A percentile compares a stretch with the other conserved stretches of the same genome.
phyloP scores from a whole-genome alignment of 1,139 yeast genomes.

The Suhomyces wounanorum region DNA sequence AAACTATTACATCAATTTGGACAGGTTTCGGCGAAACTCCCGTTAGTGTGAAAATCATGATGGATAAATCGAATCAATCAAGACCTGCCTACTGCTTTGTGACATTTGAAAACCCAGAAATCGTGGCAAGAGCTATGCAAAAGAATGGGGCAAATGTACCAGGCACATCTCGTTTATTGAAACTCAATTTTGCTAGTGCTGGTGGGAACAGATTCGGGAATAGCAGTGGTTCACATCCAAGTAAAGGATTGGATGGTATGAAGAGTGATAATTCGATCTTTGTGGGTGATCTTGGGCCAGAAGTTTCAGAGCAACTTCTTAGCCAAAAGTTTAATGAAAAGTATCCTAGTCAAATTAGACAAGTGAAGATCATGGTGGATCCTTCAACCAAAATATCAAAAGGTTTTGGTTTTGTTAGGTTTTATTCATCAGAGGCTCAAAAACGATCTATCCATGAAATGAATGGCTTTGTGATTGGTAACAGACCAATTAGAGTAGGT shows the following conservation, averaged over 20 bases:
- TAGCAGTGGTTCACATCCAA: neutral
- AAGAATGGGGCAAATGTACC: slow-evolving; percentile 75
- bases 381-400: slow-evolving; percentile 73
- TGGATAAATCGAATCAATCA: slow-evolving; percentile 49
- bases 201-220: slow-evolving; percentile 8
- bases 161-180: slow-evolving; percentile 54
- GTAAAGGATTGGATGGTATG: slow-evolving; percentile 7
- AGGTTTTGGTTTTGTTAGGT: slow-evolving; percentile 92
- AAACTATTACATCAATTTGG: slow-evolving; percentile 70
- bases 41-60: slow-evolving; percentile 36
- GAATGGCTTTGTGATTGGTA: slow-evolving; percentile 78
- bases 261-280: slow-evolving; percentile 66
- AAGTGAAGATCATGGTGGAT: slow-evolving; percentile 86
- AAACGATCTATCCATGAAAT: slow-evolving; percentile 74
- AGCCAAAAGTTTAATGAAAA: slow-evolving; percentile 68
- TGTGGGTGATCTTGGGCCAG: slow-evolving; percentile 82
- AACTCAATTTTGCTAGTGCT: slow-evolving; percentile 79
- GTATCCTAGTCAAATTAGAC: slow-evolving; percentile 70
- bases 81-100: slow-evolving; percentile 73
- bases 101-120: slow-evolving; percentile 66
- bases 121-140: slow-evolving; percentile 69
- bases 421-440: slow-evolving; percentile 69
- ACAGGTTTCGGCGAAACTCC: slow-evolving; percentile 40
- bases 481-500: slow-evolving; percentile 72
- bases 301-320: slow-evolving; percentile 71